Percentiles rank a stretch among this genome's conserved stretches.
Evolutionary conservation across 129 eudicot species (phyloP).

Genomic region (Centella asiatica): DNA sequence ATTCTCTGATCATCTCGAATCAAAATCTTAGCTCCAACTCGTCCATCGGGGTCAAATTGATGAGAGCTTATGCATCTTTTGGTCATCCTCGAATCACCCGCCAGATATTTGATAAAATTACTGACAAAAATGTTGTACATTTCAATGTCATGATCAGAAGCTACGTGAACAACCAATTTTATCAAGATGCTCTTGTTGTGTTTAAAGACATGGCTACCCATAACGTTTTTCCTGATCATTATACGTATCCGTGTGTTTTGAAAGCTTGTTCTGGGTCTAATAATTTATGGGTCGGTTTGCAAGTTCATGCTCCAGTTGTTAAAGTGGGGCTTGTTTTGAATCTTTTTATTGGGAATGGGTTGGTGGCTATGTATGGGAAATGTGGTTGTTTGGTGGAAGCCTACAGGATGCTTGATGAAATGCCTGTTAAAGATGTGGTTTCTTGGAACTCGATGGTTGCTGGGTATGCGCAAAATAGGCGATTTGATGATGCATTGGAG

Average conservation of each 20-base stretch:
- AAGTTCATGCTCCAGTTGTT: constrained; percentile 48
- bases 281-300: constrained; percentile 47
- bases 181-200: constrained; percentile 39
- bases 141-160: constrained; percentile 80
- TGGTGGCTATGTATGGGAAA: constrained; percentile 77
- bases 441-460: constrained; percentile 83
- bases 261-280: constrained; percentile 70
- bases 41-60: constrained; percentile 55
- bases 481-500: constrained; percentile 58
- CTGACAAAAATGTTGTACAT: constrained; percentile 45
- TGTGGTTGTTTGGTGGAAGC: constrained; percentile 42
- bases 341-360: constrained; percentile 63
- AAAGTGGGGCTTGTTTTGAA: constrained; percentile 49
- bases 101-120: constrained; percentile 55
- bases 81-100: constrained; percentile 43
- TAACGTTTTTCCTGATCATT: constrained; percentile 54
- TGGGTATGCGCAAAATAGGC: constrained; percentile 57
- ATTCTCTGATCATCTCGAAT: constrained; percentile 40
- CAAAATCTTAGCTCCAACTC: constrained; percentile 37
- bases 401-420: constrained; percentile 53
- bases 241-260: constrained; percentile 62
- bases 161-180: constrained; percentile 47
- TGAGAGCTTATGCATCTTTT: constrained; percentile 64
- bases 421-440: constrained; percentile 54
- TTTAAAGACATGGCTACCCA: constrained; percentile 32